These are phyloP conservation scores for Talaromyces rugulosus DNA, from an alignment of 2,329 filamentous ascomycete species.

Conservation along the genomic window DNA sequence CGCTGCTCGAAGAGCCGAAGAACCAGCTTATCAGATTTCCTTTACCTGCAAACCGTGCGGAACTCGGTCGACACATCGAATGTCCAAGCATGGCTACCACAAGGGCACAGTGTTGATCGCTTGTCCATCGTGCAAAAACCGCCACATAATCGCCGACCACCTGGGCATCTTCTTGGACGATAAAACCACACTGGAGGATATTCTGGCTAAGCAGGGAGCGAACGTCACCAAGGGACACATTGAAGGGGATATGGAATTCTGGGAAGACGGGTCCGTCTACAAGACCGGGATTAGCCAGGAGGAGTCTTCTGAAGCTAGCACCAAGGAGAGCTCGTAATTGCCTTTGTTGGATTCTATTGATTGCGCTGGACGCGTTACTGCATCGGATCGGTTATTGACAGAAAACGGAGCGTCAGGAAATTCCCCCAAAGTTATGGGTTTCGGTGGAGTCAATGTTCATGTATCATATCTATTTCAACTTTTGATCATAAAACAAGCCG, in stretches of 20 bases:
- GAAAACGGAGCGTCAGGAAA: not conserved
- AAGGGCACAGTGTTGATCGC: conserved; percentile 82
- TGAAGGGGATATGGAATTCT: conserved; percentile 88
- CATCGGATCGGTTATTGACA: not conserved
- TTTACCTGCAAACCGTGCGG: conserved; percentile 91
- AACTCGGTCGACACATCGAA: conserved; percentile 71
- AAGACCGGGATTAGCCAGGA: conserved; percentile 17
- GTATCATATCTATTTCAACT: not conserved
- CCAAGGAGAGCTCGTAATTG: conserved; percentile 4
- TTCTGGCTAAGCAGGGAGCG: conserved; percentile 48
- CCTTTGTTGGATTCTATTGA: not conserved
- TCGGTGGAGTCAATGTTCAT: not conserved
- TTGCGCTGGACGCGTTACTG: not conserved
- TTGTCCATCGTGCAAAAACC: conserved; percentile 79
- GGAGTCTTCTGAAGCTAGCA: conserved; percentile 9
- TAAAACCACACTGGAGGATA: conserved; percentile 40
- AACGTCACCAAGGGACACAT: conserved; percentile 74
- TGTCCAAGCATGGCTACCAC: conserved; percentile 95
- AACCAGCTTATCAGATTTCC: conserved; percentile 77
- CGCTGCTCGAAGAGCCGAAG: conserved; percentile 33
- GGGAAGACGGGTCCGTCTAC: conserved; percentile 65
- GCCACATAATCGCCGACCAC: conserved; percentile 90
- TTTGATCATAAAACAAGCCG: not conserved
- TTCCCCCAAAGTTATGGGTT: not conserved
- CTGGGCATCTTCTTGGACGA: conserved; percentile 56